Evolutionary conservation across 148 eudicot species (phyloP).

Genomic region (Chenopodium suecicum): DNA sequence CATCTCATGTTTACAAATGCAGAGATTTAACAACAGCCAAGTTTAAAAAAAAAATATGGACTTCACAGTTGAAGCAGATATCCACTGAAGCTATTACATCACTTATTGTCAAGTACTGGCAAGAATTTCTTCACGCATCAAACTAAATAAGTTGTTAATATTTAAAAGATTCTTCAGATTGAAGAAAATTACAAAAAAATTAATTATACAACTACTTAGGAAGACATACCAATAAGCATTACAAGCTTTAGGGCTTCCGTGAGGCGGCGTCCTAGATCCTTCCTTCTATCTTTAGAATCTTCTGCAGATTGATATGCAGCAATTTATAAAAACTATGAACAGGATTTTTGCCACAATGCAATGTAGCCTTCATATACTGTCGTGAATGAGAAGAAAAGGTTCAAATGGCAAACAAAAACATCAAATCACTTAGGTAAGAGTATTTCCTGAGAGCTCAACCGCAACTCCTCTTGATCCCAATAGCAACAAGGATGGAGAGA

Average conservation of each 20-base stretch:
- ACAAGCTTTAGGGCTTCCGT: slow-evolving; percentile 91
- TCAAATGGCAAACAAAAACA: neutral
- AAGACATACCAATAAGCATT: slow-evolving; percentile 65
- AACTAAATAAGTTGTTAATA: neutral
- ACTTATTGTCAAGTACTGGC: neutral
- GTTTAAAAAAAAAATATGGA: neutral
- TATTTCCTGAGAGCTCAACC: neutral
- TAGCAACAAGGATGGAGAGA: neutral
- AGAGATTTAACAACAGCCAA: neutral
- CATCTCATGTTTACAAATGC: neutral
- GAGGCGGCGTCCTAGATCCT: slow-evolving; percentile 57
- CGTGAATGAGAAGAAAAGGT: neutral
- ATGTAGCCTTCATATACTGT: neutral
- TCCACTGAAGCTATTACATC: neutral
- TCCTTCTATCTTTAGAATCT: slow-evolving; percentile 53
- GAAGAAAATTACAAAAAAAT: neutral
- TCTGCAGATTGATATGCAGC: slow-evolving; percentile 43
- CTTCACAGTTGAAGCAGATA: neutral
- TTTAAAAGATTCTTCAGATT: neutral
- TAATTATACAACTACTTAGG: neutral
- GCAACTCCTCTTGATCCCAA: neutral
- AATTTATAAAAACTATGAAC: slow-evolving; percentile 9
- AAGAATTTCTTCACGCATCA: neutral
- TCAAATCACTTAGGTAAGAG: neutral
- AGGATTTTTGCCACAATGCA: neutral